These are phyloP conservation scores for Globisporangium viniferum DNA, from an alignment of 352 stramenopile genomes.

Conservation along the genomic window DNA sequence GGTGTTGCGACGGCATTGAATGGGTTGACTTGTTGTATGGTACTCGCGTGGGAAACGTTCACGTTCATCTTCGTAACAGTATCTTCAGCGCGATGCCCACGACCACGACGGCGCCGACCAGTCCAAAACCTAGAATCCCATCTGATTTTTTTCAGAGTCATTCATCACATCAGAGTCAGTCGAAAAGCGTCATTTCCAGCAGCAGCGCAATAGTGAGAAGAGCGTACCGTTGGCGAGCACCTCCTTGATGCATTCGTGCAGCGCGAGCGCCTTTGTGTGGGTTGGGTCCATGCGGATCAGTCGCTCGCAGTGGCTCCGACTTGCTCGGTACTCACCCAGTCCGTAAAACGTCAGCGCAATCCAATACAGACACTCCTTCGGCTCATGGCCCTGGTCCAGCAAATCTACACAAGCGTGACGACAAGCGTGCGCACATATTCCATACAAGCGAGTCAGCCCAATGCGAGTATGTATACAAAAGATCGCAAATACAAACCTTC, in stretches of 20 bases:
- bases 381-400: conserved; percentile 43
- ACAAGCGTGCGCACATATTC: neutral
- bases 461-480: neutral
- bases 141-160: conserved; percentile 27
- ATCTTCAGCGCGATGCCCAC: conserved; percentile 70
- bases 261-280: conserved; percentile 63
- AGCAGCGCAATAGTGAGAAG: neutral
- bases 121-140: conserved; percentile 58
- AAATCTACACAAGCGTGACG: conserved; percentile 37
- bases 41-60: neutral
- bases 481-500: conserved; percentile 39
- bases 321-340: conserved; percentile 66
- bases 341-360: conserved; percentile 67
- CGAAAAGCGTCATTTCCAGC: neutral
- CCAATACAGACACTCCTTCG: conserved; percentile 77
- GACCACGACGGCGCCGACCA: conserved; percentile 70
- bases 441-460: neutral
- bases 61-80: conserved; percentile 65
- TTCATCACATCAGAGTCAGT: neutral
- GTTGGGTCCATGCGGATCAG: conserved; percentile 73
- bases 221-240: conserved; percentile 48
- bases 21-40: neutral
- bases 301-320: conserved; percentile 65
- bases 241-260: conserved; percentile 79
- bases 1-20: neutral